Evolutionary conservation across 2,329 filamentous ascomycete species (phyloP).

Genomic region (Magnaporthiopsis poae): DNA sequence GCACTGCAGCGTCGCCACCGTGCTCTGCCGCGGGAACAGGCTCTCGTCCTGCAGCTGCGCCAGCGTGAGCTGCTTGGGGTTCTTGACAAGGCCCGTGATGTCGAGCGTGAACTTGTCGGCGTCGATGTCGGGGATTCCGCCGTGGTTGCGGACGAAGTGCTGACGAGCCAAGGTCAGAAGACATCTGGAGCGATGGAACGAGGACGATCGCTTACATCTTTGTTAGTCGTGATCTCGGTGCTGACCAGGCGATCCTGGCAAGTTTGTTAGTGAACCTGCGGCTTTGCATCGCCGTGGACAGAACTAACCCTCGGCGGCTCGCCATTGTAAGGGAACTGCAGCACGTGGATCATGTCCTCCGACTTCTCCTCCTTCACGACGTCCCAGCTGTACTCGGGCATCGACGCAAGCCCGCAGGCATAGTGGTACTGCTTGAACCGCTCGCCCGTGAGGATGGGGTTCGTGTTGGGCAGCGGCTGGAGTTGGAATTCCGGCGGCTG

Average conservation of each 20-base stretch:
- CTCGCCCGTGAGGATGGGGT: constrained; percentile 46
- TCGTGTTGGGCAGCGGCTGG: constrained; percentile 43
- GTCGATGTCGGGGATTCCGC: constrained; percentile 58
- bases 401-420: constrained; percentile 32
- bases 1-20: constrained; percentile 55
- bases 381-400: constrained; percentile 50
- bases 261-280: not conserved
- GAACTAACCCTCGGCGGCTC: constrained; percentile 39
- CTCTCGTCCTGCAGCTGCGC: constrained; percentile 51
- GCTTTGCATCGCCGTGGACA: not conserved
- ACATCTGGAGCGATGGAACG: not conserved
- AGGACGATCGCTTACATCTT: constrained; percentile 6
- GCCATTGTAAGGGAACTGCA: constrained; percentile 56
- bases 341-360: constrained; percentile 49
- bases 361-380: constrained; percentile 48
- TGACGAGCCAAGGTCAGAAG: not conserved
- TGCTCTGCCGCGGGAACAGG: constrained; percentile 49
- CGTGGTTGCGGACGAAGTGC: constrained; percentile 59
- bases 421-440: constrained; percentile 51
- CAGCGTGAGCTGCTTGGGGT: constrained; percentile 46
- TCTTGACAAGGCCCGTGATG: constrained; percentile 44
- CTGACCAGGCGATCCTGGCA: constrained; percentile 40
- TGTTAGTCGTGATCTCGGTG: constrained; percentile 50
- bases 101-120: constrained; percentile 44
- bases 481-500: constrained; percentile 46